Conservation (phyloP, 202 grass and related monocot species). For the Brachypodium distachyon region DNA sequence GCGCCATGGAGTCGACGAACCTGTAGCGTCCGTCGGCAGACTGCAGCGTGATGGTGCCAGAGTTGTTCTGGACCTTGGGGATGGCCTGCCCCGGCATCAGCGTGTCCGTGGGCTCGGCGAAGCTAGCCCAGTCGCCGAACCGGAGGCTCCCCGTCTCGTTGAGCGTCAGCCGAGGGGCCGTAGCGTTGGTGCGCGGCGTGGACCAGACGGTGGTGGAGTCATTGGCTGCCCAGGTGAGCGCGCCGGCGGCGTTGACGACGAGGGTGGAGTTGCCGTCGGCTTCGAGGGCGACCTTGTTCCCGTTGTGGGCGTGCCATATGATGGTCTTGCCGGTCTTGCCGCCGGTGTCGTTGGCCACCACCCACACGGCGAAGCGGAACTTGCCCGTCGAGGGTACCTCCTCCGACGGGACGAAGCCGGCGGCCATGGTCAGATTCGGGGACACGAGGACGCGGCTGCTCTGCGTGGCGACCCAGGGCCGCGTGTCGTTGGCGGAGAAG, state of each 20-base stretch:
- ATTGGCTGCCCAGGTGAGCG: slow-evolving; percentile 23
- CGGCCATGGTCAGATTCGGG: slow-evolving; percentile 17
- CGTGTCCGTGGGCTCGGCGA: slow-evolving; percentile 28
- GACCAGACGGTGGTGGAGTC: slow-evolving; percentile 15
- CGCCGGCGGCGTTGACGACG: slow-evolving; percentile 17
- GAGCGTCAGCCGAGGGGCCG: slow-evolving; percentile 1
- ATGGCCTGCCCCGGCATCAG: slow-evolving; percentile 49
- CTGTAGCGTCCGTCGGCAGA: slow-evolving; percentile 18
- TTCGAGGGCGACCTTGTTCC: neutral
- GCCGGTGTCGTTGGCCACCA: slow-evolving; percentile 33
- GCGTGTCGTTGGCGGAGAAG: slow-evolving; percentile 28
- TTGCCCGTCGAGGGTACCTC: neutral
- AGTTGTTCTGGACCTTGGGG: neutral
- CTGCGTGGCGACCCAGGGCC: slow-evolving; percentile 28
- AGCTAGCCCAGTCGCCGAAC: slow-evolving; percentile 43
- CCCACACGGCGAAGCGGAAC: slow-evolving; percentile 64
- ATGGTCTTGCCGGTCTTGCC: neutral
- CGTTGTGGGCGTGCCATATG: slow-evolving; percentile 31
- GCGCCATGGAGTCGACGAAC: slow-evolving; percentile 1
- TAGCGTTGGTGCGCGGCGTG: neutral
- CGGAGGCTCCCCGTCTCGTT: slow-evolving; percentile 18
- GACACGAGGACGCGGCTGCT: slow-evolving; percentile 45
- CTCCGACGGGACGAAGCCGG: slow-evolving; percentile 29
- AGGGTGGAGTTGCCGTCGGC: slow-evolving; percentile 16
- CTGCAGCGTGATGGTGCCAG: slow-evolving; percentile 1